Base-by-base conservation (phyloP, 2,329 filamentous ascomycete species). In the Curvularia lunata region DNA sequence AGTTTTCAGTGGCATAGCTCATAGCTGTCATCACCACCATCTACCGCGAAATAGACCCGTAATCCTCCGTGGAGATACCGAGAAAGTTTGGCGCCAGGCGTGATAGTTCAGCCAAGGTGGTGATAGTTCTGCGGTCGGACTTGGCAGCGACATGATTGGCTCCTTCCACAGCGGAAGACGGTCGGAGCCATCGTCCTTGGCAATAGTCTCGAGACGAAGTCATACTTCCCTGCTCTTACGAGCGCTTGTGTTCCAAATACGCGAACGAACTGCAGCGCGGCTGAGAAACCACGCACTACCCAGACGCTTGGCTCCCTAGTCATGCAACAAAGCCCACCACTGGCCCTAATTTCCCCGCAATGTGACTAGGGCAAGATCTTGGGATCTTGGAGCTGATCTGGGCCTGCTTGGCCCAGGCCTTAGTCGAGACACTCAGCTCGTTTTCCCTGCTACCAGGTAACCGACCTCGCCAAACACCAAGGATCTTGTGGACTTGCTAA, bases 401-500 rank as follows among this genome's bases (percentile, higher is more conserved):
- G 62, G 64, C 54, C 56, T 56, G 47, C 67, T 68, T 69, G 63
- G 67, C 63, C 49, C 58, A 61, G 61, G 52, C 52, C 57, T 48
- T 58, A 56, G 38, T 60, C 48, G 56, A 55, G 27, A 56, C 60
- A 51, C 18, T 54, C n/a, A 27, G 27, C 47, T 56, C 50, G 38
- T 54, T 56, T 53, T 32, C 28, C 40, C 27, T 48, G 47, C 51
- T 38, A 46, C 57, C 54, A 60, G 55, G 52, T 61, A 48, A 52
- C 54, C 42, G 48, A 59, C 38, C 43, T 47, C 55, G 52, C 56
- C 46, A 60, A 41, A 52, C 52, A 56, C 64, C 63, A 67, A 65
- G 63, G 46, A 53, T 56, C 6, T 62, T 61, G 66, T 65, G 63
- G 23, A 63, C 66, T 64, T 70, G 67, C 67, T 66, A 69, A 68